Percentiles rank a stretch among this genome's conserved stretches.
phyloP scores from a whole-genome alignment of 768 basidiomycete genomes.

The Termitomyces sp. region DNA sequence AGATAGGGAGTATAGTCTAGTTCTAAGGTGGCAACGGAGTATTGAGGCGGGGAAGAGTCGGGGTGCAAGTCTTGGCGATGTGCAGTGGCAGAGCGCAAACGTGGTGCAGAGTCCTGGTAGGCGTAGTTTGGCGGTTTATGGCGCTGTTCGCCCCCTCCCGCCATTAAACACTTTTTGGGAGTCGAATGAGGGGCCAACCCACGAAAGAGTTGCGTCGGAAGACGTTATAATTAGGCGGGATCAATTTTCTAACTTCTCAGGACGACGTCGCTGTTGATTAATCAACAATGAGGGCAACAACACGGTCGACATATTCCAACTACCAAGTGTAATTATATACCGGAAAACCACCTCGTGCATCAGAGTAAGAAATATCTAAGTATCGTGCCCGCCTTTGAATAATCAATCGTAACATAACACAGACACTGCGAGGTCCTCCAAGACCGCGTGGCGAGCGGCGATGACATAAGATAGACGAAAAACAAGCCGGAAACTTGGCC shows the following conservation, averaged over 20 bases:
- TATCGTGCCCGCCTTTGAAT: conserved; percentile 14
- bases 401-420: conserved; percentile 15
- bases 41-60: conserved; percentile 16
- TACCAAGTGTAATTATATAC: not conserved
- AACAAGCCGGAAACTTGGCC: not conserved
- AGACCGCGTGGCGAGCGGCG: conserved; percentile 2
- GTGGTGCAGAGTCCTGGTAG: conserved; percentile 24
- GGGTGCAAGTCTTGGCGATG: conserved; percentile 11
- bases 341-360: conserved; percentile 5
- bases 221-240: not conserved
- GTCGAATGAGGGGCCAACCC: not conserved
- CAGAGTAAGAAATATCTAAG: conserved; percentile 12
- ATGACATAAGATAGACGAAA: conserved; percentile 14
- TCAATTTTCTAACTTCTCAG: not conserved
- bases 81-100: conserved; percentile 21
- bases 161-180: conserved; percentile 19
- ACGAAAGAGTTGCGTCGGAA: not conserved
- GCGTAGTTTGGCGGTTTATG: conserved; percentile 41
- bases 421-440: not conserved
- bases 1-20: conserved; percentile 14
- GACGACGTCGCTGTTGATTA: not conserved
- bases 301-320: conserved; percentile 8
- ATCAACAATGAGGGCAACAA: not conserved
- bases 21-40: conserved; percentile 18
- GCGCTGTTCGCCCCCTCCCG: conserved; percentile 39